Evolutionary conservation across 768 basidiomycete genomes (phyloP).

Genomic region (Trametes coccinea): DNA sequence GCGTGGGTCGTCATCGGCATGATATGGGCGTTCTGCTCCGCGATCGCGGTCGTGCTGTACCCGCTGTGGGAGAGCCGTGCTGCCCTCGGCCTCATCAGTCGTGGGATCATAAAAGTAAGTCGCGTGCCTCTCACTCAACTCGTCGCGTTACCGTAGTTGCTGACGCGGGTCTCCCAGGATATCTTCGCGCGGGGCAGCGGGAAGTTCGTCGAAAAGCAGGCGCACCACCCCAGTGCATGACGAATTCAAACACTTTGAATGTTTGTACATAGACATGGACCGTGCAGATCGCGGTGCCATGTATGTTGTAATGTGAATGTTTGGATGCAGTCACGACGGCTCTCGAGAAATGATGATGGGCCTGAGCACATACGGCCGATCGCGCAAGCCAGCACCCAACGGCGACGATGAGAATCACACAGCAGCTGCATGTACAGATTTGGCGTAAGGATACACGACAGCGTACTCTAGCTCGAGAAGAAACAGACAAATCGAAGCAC

Average conservation of each 20-base stretch:
- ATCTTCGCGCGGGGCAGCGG: constrained; percentile 43
- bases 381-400: background rate
- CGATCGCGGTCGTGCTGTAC: constrained; percentile 76
- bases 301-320: too few relatives aligned
- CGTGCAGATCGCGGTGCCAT: too few relatives aligned
- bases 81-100: constrained; percentile 58
- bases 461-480: constrained; percentile 9
- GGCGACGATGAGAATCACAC: constrained; percentile 2
- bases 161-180: constrained; percentile 34
- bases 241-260: too few relatives aligned
- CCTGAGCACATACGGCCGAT: too few relatives aligned
- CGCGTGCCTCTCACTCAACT: background rate
- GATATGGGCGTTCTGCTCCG: constrained; percentile 80
- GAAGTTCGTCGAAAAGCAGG: constrained; percentile 30
- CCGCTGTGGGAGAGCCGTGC: constrained; percentile 83
- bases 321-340: too few relatives aligned
- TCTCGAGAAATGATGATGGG: too few relatives aligned
- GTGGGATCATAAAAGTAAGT: constrained; percentile 64
- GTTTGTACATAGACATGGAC: too few relatives aligned
- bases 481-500: background rate
- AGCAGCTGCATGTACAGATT: constrained; percentile 7
- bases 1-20: constrained; percentile 85
- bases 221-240: background rate
- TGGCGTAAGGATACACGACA: constrained; percentile 15
- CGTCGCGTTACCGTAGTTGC: too few relatives aligned